Percentiles rank a stretch among this genome's conserved stretches.
phyloP scores from a whole-genome alignment of 306 rosid species.

The Quercus rubra region DNA sequence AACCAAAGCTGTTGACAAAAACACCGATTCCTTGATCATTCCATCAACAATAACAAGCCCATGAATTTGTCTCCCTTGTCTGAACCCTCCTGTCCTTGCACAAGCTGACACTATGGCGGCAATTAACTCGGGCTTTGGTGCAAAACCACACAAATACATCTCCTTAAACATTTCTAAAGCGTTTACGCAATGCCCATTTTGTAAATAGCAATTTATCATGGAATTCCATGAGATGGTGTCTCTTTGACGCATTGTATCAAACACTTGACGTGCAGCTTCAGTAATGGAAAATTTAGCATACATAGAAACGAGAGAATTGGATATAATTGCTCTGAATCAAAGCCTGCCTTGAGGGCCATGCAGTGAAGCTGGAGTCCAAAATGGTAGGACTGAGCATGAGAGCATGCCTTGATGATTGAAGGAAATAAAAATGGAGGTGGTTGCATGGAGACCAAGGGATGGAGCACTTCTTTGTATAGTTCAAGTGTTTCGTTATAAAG shows the following conservation, averaged over 20 bases:
- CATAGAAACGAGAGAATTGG: constrained; percentile 63
- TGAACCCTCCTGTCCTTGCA: constrained; percentile 35
- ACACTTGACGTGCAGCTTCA: constrained; percentile 41
- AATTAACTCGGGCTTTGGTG: constrained; percentile 51
- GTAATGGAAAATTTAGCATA: constrained; percentile 38
- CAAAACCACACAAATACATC: constrained; percentile 35
- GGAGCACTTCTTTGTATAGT: constrained; percentile 38
- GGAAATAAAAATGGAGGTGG: constrained; percentile 41
- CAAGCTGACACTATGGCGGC: constrained; percentile 50
- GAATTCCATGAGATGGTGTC: constrained; percentile 63
- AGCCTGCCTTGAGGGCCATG: constrained; percentile 39
- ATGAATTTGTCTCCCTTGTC: constrained; percentile 52
- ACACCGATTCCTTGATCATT: constrained; percentile 37
- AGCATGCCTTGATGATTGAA: constrained; percentile 59
- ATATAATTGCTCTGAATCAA: constrained; percentile 32
- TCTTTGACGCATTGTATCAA: constrained; percentile 54
- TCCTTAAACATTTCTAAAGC: constrained; percentile 38
- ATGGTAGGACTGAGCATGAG: constrained; percentile 27
- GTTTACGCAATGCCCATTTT: constrained; percentile 39
- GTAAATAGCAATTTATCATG: constrained; percentile 56
- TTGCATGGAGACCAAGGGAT: constrained; percentile 19
- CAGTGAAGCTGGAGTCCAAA: constrained; percentile 58
- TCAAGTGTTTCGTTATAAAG: constrained; percentile 36
- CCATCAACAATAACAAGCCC: constrained; percentile 43
- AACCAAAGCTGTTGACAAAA: constrained; percentile 55